Percentiles rank a stretch among this genome's conserved stretches.
Evolutionary conservation across 2,329 filamentous ascomycete genomes (phyloP).

Genomic region (Trichoderma afroharzianum): DNA sequence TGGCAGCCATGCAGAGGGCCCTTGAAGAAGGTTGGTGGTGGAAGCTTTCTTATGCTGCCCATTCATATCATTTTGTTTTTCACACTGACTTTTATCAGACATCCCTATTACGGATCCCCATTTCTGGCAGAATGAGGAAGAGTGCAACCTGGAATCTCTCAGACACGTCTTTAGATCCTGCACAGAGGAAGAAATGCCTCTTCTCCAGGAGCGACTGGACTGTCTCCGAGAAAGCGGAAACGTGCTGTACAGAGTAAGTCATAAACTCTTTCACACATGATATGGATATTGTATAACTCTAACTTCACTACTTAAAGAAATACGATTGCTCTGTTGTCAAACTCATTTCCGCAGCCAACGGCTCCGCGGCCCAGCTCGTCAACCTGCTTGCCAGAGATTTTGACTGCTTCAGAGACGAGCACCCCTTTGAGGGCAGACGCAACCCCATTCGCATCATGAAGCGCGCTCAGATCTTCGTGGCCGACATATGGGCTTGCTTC

Average conservation of each 20-base stretch:
- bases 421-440: slow-evolving; percentile 66
- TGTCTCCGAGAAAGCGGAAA: slow-evolving; percentile 81
- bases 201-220: slow-evolving; percentile 71
- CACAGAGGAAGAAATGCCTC: slow-evolving; percentile 81
- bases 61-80: background rate
- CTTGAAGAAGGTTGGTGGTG: slow-evolving; percentile 68
- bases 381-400: slow-evolving; percentile 83
- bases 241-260: slow-evolving; percentile 69
- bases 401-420: slow-evolving; percentile 79
- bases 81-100: background rate
- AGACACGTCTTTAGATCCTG: slow-evolving; percentile 79
- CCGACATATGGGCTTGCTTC: slow-evolving; percentile 96
- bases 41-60: background rate
- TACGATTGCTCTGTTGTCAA: slow-evolving; percentile 72
- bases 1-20: slow-evolving; percentile 81
- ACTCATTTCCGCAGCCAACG: slow-evolving; percentile 68
- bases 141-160: slow-evolving; percentile 71
- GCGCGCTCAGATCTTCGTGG: slow-evolving; percentile 91
- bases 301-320: slow-evolving; percentile 45
- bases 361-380: slow-evolving; percentile 79
- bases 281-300: background rate
- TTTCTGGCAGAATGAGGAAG: slow-evolving; percentile 77
- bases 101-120: slow-evolving; percentile 70
- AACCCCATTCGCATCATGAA: slow-evolving; percentile 79
- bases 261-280: background rate